Evolutionary conservation across 306 rosid genomes (phyloP).

Genomic region (Cucurbita argyrosperma): DNA sequence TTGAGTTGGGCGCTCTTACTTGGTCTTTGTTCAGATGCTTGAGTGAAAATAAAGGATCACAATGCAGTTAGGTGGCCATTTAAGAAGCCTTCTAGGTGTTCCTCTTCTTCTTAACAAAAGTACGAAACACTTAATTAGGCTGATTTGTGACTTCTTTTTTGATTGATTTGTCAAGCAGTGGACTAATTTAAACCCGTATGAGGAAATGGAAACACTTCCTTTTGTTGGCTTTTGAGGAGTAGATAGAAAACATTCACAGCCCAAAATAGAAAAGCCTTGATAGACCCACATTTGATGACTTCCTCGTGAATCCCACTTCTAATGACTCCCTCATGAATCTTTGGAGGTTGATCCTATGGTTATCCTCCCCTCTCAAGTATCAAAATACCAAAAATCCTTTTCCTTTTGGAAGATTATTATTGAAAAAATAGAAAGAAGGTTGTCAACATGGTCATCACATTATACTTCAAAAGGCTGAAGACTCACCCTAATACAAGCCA

Average conservation of each 20-base stretch:
- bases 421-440: too few relatives aligned
- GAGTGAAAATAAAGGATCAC: too few relatives aligned
- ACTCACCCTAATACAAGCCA: too few relatives aligned
- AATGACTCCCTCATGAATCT: neutral
- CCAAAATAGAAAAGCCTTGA: too few relatives aligned
- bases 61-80: neutral
- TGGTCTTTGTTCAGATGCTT: neutral
- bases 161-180: neutral
- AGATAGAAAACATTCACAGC: neutral
- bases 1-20: neutral
- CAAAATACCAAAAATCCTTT: too few relatives aligned
- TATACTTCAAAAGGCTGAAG: too few relatives aligned
- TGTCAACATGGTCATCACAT: too few relatives aligned
- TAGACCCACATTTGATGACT: neutral
- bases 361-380: neutral
- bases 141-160: neutral
- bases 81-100: neutral
- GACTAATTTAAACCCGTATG: neutral
- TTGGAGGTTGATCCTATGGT: neutral
- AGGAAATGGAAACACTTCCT: neutral
- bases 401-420: too few relatives aligned
- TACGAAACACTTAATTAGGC: neutral
- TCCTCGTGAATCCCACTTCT: neutral
- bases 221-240: neutral
- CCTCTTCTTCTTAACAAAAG: neutral